These are phyloP conservation scores for Fusarium nelsonii DNA, from an alignment of 2,329 filamentous ascomycete genomes.

Conservation along the genomic window DNA sequence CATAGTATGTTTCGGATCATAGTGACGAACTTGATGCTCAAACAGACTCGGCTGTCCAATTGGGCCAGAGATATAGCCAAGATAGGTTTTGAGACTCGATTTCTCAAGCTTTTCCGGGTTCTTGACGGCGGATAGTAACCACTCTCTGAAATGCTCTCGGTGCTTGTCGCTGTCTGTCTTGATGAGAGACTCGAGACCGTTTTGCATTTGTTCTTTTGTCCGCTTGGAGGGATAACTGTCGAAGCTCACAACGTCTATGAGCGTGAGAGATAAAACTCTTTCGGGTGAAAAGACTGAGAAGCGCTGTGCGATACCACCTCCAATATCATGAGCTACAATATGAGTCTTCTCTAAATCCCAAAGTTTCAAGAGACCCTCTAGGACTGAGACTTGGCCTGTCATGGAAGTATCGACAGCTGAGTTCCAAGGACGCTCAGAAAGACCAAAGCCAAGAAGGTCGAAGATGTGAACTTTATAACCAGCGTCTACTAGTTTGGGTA, in stretches of 20 bases:
- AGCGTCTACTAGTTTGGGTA: conserved; percentile 38
- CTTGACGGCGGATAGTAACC: conserved; percentile 45
- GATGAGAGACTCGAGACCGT: conserved; percentile 47
- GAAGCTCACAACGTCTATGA: conserved; percentile 51
- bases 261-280: conserved; percentile 45
- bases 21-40: conserved; percentile 52
- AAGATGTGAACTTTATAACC: conserved; percentile 49
- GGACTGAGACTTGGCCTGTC: conserved; percentile 49
- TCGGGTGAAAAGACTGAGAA: conserved; percentile 44
- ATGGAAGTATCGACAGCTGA: conserved; percentile 50
- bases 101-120: conserved; percentile 31
- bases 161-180: conserved; percentile 42
- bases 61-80: conserved; percentile 51
- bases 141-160: conserved; percentile 46
- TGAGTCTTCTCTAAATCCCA: conserved; percentile 48
- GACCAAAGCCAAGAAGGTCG: conserved; percentile 51
- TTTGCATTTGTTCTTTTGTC: conserved; percentile 50
- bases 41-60: conserved; percentile 52
- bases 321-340: conserved; percentile 51
- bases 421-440: conserved; percentile 51
- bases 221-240: conserved; percentile 52
- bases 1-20: conserved; percentile 52
- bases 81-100: conserved; percentile 44
- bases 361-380: conserved; percentile 45
- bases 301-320: conserved; percentile 50